Conservation (phyloP, 208 protist species). For the Trypanosoma avium region DNA sequence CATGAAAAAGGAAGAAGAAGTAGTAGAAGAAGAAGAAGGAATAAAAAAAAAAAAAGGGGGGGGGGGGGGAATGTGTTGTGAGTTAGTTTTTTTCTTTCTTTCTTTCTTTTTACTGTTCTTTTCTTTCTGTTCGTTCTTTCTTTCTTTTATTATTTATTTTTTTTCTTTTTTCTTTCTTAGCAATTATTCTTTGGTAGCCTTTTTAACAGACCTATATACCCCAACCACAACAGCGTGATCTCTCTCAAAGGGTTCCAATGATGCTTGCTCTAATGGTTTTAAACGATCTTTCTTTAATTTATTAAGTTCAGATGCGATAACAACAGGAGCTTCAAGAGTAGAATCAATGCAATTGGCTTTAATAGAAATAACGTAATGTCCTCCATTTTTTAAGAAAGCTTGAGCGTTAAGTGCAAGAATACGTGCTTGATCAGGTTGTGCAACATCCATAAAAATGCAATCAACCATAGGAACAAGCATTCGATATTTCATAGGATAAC, state of each 20-base stretch:
- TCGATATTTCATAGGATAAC: slow-evolving; percentile 99
- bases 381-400: slow-evolving; percentile 99
- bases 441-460: slow-evolving; percentile 99
- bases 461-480: slow-evolving; percentile 99
- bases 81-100: slow-evolving; percentile 1
- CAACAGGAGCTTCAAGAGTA: slow-evolving; percentile 95
- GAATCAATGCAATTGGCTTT: slow-evolving; percentile 99
- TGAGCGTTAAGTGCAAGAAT: slow-evolving; percentile 99
- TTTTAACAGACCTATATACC: slow-evolving; percentile 86
- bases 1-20: too few relatives aligned
- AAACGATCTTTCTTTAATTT: slow-evolving; percentile 97
- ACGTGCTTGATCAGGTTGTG: slow-evolving; percentile 99
- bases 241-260: slow-evolving; percentile 99
- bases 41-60: too few relatives aligned
- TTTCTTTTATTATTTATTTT: slow-evolving; percentile 8
- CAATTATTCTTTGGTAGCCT: slow-evolving; percentile 26
- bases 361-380: slow-evolving; percentile 99
- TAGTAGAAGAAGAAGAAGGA: too few relatives aligned
- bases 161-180: slow-evolving; percentile 7
- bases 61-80: too few relatives aligned
- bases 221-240: slow-evolving; percentile 99
- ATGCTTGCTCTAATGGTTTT: slow-evolving; percentile 98
- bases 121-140: slow-evolving; percentile 6
- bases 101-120: not conserved
- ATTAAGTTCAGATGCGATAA: slow-evolving; percentile 98